A percentile compares a stretch with the other conserved stretches of the same genome.
phyloP scores from a whole-genome alignment of 129 eudicot genomes.

The Flaveria robusta region DNA sequence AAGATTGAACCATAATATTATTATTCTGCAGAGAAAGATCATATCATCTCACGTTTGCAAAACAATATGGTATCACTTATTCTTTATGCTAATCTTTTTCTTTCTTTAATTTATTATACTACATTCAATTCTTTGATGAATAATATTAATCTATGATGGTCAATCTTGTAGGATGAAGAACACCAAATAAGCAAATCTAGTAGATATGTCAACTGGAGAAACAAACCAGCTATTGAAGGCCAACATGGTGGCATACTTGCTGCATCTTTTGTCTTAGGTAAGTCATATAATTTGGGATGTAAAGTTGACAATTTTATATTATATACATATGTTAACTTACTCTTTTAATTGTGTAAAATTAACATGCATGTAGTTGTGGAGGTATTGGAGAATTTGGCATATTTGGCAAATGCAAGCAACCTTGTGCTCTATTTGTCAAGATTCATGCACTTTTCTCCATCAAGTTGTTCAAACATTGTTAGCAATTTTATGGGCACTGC shows the following conservation, averaged over 20 bases:
- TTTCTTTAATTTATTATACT: not conserved
- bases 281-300: conserved; percentile 21
- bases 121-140: not conserved
- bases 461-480: conserved; percentile 72
- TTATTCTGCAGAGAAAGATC: conserved; percentile 20
- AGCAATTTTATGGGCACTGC: conserved; percentile 95
- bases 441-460: conserved; percentile 83
- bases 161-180: conserved; percentile 50
- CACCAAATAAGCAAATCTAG: conserved; percentile 42
- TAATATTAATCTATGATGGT: not conserved
- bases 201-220: conserved; percentile 76
- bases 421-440: conserved; percentile 76
- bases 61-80: conserved; percentile 45
- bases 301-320: not conserved
- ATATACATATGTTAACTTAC: not conserved
- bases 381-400: conserved; percentile 89
- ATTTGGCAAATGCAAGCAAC: conserved; percentile 92
- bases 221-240: conserved; percentile 67
- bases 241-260: conserved; percentile 77
- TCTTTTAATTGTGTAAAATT: conserved; percentile 3
- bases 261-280: conserved; percentile 73
- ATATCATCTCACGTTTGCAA: conserved; percentile 15
- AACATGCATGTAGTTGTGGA: conserved; percentile 59
- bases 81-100: not conserved
- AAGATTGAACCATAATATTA: conserved; percentile 7